Conservation (phyloP, 306 rosid species). For the Mimosa bimucronata region DNA sequence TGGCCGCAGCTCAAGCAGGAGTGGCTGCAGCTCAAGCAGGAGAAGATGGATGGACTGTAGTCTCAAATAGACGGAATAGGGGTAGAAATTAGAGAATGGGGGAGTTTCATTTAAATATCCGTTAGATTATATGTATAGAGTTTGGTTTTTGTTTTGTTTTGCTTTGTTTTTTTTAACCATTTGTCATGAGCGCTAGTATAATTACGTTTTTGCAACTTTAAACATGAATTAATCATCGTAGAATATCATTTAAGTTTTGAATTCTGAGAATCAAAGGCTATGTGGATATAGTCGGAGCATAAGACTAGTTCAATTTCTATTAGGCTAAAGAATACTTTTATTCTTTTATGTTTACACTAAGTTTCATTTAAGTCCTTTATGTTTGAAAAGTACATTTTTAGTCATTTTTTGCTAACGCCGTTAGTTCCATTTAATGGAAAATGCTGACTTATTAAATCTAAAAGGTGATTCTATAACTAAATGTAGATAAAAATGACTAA, state of each 20-base stretch:
- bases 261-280: background rate
- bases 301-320: background rate
- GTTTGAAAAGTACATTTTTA: no score
- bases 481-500: no score
- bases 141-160: background rate
- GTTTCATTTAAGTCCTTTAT: no score
- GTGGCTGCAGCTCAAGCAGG: conserved; percentile 38
- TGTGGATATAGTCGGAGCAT: background rate
- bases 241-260: background rate
- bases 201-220: background rate
- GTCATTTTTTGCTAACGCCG: no score
- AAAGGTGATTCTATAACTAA: no score
- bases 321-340: no score
- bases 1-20: conserved; percentile 39
- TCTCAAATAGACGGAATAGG: background rate
- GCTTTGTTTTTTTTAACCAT: background rate
- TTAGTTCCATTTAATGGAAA: no score
- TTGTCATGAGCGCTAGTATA: background rate
- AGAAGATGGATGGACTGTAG: background rate
- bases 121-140: background rate
- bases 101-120: background rate
- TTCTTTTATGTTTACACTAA: no score
- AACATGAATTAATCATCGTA: background rate
- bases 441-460: no score
- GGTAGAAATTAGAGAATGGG: background rate